Evolutionary conservation across 2,329 filamentous ascomycete genomes (phyloP).

Genomic region (Neofusicoccum kwambonambiense): DNA sequence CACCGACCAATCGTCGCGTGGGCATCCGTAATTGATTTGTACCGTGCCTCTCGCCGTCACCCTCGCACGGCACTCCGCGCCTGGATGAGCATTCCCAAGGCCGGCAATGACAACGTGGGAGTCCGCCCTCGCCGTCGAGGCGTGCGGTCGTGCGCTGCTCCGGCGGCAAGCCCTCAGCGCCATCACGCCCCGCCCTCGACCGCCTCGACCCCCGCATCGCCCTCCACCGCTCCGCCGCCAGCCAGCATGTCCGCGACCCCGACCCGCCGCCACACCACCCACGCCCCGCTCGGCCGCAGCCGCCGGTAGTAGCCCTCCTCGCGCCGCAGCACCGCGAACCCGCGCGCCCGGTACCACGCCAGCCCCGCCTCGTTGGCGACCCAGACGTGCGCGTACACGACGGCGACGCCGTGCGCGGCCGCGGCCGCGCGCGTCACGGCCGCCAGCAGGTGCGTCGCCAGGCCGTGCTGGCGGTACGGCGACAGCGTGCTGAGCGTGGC

Average conservation of each 20-base stretch:
- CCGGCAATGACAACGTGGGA: no score
- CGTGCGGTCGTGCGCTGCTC: no score
- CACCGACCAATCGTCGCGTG: no score
- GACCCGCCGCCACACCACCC: conserved; percentile 49
- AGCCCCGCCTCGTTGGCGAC: conserved; percentile 60
- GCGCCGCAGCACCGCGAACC: conserved; percentile 53
- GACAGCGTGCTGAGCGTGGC: conserved; percentile 60
- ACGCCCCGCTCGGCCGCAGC: conserved; percentile 56
- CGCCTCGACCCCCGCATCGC: not conserved
- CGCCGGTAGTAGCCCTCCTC: conserved; percentile 60
- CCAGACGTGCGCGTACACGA: conserved; percentile 63
- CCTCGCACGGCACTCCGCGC: no score
- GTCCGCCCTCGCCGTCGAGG: no score
- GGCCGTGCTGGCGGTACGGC: conserved; percentile 57
- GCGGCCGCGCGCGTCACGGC: conserved; percentile 47
- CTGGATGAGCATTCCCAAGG: no score
- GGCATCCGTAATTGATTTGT: no score
- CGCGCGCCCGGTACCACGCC: conserved; percentile 60
- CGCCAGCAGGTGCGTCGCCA: conserved; percentile 56
- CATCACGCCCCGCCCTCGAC: not conserved
- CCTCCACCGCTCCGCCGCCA: not conserved
- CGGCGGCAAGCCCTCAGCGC: no score
- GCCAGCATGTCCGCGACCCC: conserved; percentile 30
- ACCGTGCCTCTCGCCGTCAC: no score
- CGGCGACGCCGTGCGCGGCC: conserved; percentile 50